phyloP scores from a whole-genome alignment of 2,329 filamentous ascomycete species.

The Penicillium fuscoglaucum region DNA sequence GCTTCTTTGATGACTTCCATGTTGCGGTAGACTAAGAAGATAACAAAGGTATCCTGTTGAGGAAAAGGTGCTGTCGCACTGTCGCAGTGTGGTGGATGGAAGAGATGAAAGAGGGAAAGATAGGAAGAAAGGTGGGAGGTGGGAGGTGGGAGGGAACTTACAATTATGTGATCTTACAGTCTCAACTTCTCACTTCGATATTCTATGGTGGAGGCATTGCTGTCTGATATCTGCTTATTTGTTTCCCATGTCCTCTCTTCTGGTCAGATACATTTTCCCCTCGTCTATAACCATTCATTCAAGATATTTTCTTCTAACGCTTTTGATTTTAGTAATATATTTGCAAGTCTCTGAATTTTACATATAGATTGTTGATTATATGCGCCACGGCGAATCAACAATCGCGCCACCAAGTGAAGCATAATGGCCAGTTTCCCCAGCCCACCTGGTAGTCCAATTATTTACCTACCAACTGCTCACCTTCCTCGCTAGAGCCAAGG shows the following conservation, averaged over 20 bases:
- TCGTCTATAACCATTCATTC: not conserved
- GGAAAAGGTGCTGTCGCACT: not conserved
- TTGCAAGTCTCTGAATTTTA: not conserved
- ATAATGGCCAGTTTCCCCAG: not conserved
- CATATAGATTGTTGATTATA: not conserved
- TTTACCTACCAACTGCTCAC: slow-evolving; percentile 16
- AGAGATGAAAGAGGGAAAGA: not conserved
- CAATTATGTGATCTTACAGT: not conserved
- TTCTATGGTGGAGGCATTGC: not conserved
- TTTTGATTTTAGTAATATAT: not conserved
- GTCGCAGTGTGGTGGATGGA: not conserved
- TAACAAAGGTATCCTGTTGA: not conserved
- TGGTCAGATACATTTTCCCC: not conserved
- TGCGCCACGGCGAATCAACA: not conserved
- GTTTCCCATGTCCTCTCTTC: not conserved
- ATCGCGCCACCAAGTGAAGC: not conserved
- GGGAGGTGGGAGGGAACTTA: not conserved
- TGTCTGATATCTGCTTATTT: not conserved
- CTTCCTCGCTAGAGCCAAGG: slow-evolving; percentile 26
- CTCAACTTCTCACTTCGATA: not conserved
- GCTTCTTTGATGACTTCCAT: slow-evolving; percentile 48
- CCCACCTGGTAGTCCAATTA: not conserved
- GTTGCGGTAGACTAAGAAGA: not conserved
- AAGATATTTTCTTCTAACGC: not conserved
- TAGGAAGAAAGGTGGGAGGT: too few relatives aligned